These are phyloP conservation scores for Debaryomyces tyrocola DNA, from an alignment of 805 yeast species.

Conservation along the genomic window DNA sequence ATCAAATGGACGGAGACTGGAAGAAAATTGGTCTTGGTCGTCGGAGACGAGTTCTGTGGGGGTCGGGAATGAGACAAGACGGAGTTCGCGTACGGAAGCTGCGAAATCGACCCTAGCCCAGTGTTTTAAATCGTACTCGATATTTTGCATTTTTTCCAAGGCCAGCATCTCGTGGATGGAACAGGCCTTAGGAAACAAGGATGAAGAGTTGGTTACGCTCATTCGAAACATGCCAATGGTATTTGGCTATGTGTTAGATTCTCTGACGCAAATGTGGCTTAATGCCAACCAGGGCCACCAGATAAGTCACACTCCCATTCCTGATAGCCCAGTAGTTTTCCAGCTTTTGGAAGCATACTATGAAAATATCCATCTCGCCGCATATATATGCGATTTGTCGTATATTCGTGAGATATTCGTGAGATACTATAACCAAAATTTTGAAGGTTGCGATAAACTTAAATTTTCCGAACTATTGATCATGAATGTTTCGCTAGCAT, in stretches of 20 bases:
- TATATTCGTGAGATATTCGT: slow-evolving; percentile 21
- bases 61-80: too few relatives aligned
- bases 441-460: slow-evolving; percentile 7
- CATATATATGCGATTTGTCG: slow-evolving; percentile 11
- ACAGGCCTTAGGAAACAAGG: slow-evolving; percentile 17
- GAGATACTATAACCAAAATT: slow-evolving; percentile 15
- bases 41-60: neutral
- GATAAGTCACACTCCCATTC: slow-evolving; percentile 3
- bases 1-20: neutral
- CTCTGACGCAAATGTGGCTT: slow-evolving; percentile 11
- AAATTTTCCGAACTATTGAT: slow-evolving; percentile 28
- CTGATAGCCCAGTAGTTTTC: slow-evolving; percentile 16
- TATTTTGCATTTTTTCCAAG: slow-evolving; percentile 29
- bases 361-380: slow-evolving; percentile 14
- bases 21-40: neutral
- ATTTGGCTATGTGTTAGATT: slow-evolving; percentile 16
- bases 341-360: slow-evolving; percentile 26
- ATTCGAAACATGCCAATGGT: slow-evolving; percentile 24
- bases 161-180: slow-evolving; percentile 29
- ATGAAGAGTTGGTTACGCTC: slow-evolving; percentile 21
- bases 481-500: slow-evolving; percentile 28
- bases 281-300: slow-evolving; percentile 10
- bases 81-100: neutral
- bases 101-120: neutral
- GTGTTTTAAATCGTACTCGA: slow-evolving; percentile 23